phyloP scores from a whole-genome alignment of 345 rosid species.

The Carallia brachiata region DNA sequence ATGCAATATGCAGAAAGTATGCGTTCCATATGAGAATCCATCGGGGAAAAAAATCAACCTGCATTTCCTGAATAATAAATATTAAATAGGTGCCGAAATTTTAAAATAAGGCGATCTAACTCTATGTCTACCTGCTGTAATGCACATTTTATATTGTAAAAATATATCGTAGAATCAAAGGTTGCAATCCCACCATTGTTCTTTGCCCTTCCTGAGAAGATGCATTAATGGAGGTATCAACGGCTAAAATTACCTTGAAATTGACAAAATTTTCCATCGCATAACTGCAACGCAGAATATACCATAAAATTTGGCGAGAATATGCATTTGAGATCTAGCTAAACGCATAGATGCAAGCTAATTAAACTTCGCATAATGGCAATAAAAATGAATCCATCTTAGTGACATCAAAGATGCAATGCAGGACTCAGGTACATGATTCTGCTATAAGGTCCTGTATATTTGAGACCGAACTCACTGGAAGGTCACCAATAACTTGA shows the following conservation, averaged over 20 bases:
- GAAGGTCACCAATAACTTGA: constrained; percentile 93
- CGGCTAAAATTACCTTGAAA: not conserved
- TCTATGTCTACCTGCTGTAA: constrained; percentile 49
- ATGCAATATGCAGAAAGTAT: too few species aligned
- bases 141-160: constrained; percentile 94
- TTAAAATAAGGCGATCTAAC: not conserved
- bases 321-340: not conserved
- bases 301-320: not conserved
- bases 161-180: constrained; percentile 91
- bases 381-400: not conserved
- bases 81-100: not conserved
- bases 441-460: not conserved
- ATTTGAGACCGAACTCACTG: constrained; percentile 48
- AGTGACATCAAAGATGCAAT: not conserved
- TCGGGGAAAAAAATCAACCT: not conserved
- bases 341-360: not conserved
- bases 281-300: not conserved
- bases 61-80: not conserved
- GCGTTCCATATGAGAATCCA: not conserved
- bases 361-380: not conserved
- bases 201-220: constrained; percentile 90
- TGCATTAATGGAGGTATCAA: not conserved
- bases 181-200: constrained; percentile 99
- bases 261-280: not conserved
- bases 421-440: not conserved